These are phyloP conservation scores for Ganoderma lingzhi DNA, from an alignment of 1,284 basidiomycete species.

Conservation along the genomic window DNA sequence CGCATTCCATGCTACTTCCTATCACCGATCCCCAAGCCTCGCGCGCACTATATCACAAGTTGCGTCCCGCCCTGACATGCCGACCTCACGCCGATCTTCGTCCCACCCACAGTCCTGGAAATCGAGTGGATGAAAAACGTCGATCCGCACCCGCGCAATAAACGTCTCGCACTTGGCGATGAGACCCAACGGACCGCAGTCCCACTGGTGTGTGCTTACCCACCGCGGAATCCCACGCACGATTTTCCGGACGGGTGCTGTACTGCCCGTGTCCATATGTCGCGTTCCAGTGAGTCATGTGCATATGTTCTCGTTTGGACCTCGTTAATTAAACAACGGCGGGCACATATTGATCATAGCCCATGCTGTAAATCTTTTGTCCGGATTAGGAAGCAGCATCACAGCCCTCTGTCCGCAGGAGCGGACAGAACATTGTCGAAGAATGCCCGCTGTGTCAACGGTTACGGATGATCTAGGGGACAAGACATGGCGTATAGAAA, in stretches of 20 bases:
- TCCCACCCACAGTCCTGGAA: background rate
- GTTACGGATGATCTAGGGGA: background rate
- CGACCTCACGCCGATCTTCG: background rate
- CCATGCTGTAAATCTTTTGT: background rate
- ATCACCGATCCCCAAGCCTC: slow-evolving; percentile 3
- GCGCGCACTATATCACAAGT: slow-evolving; percentile 13
- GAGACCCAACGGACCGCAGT: background rate
- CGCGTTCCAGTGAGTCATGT: background rate
- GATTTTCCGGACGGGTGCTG: background rate
- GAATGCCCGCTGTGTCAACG: background rate
- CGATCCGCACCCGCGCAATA: slow-evolving; percentile 9
- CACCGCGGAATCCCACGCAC: background rate
- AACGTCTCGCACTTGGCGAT: slow-evolving; percentile 12
- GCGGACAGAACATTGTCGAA: background rate
- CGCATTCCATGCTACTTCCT: background rate
- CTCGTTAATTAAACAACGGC: background rate
- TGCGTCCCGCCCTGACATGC: slow-evolving; percentile 10
- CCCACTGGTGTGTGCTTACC: background rate
- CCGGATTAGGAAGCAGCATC: background rate
- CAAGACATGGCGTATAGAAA: background rate
- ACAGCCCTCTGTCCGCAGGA: background rate
- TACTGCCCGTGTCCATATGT: background rate
- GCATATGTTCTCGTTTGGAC: slow-evolving; percentile 4
- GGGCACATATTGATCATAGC: slow-evolving; percentile 3
- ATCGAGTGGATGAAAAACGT: background rate